These are phyloP conservation scores for Lepidium sativum DNA, from an alignment of 345 rosid species.

Conservation along the genomic window DNA sequence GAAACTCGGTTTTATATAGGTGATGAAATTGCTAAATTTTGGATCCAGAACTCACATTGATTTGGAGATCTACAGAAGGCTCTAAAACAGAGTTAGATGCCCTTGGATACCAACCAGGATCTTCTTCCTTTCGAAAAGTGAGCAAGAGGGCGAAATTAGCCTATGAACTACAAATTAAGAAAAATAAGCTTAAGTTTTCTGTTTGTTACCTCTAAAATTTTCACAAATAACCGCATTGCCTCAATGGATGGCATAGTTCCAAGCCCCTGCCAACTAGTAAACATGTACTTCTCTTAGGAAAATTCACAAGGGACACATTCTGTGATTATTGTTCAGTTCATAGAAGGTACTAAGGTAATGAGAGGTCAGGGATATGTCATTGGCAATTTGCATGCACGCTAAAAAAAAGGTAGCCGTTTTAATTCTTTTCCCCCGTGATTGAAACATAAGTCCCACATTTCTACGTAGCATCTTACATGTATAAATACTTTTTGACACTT, in stretches of 20 bases:
- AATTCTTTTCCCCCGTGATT: background rate
- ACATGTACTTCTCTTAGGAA: constrained; percentile 9
- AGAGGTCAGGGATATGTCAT: background rate
- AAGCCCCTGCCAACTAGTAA: constrained; percentile 91
- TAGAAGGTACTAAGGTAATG: background rate
- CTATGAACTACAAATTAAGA: background rate
- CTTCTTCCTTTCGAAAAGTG: constrained; percentile 55
- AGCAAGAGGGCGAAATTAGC: background rate
- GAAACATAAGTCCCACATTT: background rate
- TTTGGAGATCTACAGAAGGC: constrained; percentile 46
- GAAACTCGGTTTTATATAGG: background rate
- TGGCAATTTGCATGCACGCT: background rate
- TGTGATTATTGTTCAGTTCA: background rate
- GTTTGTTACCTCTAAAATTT: constrained; percentile 71
- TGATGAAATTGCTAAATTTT: background rate
- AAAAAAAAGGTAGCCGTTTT: background rate
- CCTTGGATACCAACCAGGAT: constrained; percentile 81
- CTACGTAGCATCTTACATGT: background rate
- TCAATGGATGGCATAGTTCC: constrained; percentile 85
- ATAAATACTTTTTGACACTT: background rate
- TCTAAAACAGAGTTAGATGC: constrained; percentile 48
- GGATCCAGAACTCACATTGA: constrained; percentile 44
- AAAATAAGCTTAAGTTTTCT: background rate
- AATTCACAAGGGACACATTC: background rate
- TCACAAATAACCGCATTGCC: constrained; percentile 96